Evolutionary conservation across 2,329 filamentous ascomycete species (phyloP).

Genomic region (Fusarium burgessii): DNA sequence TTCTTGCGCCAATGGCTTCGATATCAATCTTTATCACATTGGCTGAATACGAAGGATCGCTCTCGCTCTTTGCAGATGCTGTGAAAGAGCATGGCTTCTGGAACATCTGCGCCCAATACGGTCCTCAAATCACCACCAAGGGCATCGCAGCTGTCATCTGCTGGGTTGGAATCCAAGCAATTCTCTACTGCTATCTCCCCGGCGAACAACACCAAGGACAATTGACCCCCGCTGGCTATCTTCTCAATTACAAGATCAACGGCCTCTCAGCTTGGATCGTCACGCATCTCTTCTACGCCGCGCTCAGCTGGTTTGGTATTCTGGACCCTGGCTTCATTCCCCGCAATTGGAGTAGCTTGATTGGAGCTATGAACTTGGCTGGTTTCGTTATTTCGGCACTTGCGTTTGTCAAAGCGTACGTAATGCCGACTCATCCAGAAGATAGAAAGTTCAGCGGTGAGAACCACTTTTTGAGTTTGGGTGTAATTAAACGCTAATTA

Average conservation of each 20-base stretch:
- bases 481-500: constrained; percentile 9
- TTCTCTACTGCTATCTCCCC: constrained; percentile 30
- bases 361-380: constrained; percentile 54
- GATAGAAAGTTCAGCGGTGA: constrained; percentile 58
- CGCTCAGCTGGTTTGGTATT: constrained; percentile 44
- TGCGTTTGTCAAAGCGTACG: constrained; percentile 55
- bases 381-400: constrained; percentile 43
- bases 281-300: constrained; percentile 51
- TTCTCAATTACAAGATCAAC: constrained; percentile 58
- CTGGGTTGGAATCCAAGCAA: constrained; percentile 29
- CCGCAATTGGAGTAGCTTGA: constrained; percentile 56
- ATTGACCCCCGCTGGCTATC: constrained; percentile 57
- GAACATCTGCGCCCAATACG: constrained; percentile 27
- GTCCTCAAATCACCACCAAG: constrained; percentile 31
- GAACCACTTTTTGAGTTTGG: neutral
- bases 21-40: constrained; percentile 44
- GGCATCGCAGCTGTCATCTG: constrained; percentile 22
- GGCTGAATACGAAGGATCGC: constrained; percentile 35
- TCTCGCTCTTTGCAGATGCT: constrained; percentile 22
- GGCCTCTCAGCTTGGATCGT: constrained; percentile 56
- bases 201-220: constrained; percentile 50
- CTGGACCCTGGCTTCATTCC: constrained; percentile 56
- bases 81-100: constrained; percentile 31
- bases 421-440: constrained; percentile 53
- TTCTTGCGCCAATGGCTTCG: constrained; percentile 40